Evolutionary conservation across 1,284 basidiomycete species (phyloP), one percentile per base, ranked within the genome.

Genomic region (Exsudoporus floridanus): DNA sequence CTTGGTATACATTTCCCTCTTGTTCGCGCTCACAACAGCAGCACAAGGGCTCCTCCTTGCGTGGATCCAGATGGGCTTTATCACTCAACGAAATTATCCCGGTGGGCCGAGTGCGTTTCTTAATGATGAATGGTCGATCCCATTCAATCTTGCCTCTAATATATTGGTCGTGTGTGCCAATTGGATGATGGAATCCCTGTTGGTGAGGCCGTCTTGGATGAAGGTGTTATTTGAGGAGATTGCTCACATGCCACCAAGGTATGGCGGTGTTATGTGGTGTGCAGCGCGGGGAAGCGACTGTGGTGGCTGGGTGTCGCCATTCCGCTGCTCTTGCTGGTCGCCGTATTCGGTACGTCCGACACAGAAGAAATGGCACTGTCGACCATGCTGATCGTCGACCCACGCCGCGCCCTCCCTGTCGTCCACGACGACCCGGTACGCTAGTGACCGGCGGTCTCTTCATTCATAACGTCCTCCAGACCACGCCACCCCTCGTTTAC

Each of bases 21-120:
- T 60, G 30, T 50, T 58, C 31, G 36, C 33, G 2, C 3, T 58
- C 35, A 55, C 46, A 14, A 41, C 50, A 13, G 35, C 30, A 9
- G 27, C 28, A 14, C 58, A 60, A 18, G 55, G 21, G 5, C 41
- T 60, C 10, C 35, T 33, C 3, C 19, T 54, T 12, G 16, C 18
- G 1, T 52, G 49, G 44, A 55, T 60, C 28, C 59, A 54, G 35
- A 58, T 48, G 55, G 55, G 33, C 3, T 60, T 58, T 23, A 46
- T 60, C 35, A 52, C 38, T 10, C 42, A 46, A 18, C 36, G 59
- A 23, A 21, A 55, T 38, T 60, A 60, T 30, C 59, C 59, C 0
- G 58, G 59, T 13, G 58, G 58, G 25, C 55, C 59, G n/a, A 58
- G 38, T 14, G 33, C 50, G 55, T 51, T 30, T 73, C 50, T 58